Evolutionary conservation across 306 rosid genomes (phyloP).

Genomic region (Acacia melanoxylon): DNA sequence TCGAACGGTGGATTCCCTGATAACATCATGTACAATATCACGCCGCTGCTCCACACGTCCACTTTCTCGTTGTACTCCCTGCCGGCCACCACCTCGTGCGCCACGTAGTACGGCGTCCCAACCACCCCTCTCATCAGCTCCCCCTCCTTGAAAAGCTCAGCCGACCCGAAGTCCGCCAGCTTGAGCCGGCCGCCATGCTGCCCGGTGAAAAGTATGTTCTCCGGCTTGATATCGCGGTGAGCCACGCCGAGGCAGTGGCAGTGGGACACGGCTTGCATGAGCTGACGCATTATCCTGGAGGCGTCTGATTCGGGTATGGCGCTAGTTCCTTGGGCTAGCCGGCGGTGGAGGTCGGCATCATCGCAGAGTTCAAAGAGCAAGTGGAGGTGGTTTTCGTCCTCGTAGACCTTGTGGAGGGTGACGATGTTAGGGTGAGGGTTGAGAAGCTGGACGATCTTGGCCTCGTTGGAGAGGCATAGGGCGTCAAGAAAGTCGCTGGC

Average conservation of each 20-base stretch:
- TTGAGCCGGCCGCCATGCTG: slow-evolving; percentile 29
- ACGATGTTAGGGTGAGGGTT: slow-evolving; percentile 58
- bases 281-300: slow-evolving; percentile 41
- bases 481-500: slow-evolving; percentile 60
- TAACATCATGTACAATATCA: slow-evolving; percentile 68
- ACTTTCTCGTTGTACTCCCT: slow-evolving; percentile 61
- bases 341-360: slow-evolving; percentile 44
- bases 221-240: slow-evolving; percentile 76
- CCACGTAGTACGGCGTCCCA: neutral
- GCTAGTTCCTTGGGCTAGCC: neutral
- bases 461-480: slow-evolving; percentile 56
- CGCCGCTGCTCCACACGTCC: slow-evolving; percentile 84
- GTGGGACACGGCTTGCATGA: slow-evolving; percentile 57
- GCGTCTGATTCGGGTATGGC: slow-evolving; percentile 51
- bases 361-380: slow-evolving; percentile 65
- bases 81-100: slow-evolving; percentile 24
- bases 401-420: slow-evolving; percentile 46
- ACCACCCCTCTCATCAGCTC: neutral
- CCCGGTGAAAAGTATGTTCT: slow-evolving; percentile 55
- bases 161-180: slow-evolving; percentile 69
- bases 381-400: slow-evolving; percentile 58
- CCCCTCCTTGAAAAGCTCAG: slow-evolving; percentile 40
- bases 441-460: slow-evolving; percentile 53
- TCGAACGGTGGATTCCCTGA: slow-evolving; percentile 63
- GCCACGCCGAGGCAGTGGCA: slow-evolving; percentile 68